These are phyloP conservation scores for Penicillium waksmanii DNA, from an alignment of 495 filamentous ascomycete genomes.

Conservation along the genomic window DNA sequence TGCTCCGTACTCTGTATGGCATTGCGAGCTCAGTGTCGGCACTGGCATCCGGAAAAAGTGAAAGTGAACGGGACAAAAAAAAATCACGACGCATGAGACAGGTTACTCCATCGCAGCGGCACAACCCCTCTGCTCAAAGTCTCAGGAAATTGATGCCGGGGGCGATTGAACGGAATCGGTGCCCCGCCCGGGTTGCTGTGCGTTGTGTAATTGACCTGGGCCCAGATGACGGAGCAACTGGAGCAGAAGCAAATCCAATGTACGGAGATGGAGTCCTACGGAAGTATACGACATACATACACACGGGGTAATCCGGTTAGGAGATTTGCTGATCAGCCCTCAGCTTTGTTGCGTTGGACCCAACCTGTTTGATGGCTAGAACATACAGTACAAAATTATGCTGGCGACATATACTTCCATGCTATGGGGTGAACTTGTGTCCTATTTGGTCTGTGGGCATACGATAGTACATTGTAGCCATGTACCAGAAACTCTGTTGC, in stretches of 20 bases:
- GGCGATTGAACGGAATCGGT: conserved; percentile 14
- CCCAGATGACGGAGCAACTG: conserved; percentile 14
- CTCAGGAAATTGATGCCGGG: conserved; percentile 21
- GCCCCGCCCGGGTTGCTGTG: conserved; percentile 20
- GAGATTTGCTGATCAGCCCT: background rate
- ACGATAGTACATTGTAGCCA: background rate
- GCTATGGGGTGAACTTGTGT: background rate
- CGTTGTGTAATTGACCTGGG: conserved; percentile 24
- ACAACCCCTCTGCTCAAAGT: conserved; percentile 1
- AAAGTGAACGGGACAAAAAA: background rate
- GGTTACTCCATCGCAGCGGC: background rate
- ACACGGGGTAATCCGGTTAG: conserved; percentile 12
- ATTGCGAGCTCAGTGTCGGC: conserved; percentile 3
- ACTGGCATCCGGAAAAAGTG: conserved; percentile 9
- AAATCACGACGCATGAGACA: conserved; percentile 7
- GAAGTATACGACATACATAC: conserved; percentile 1
- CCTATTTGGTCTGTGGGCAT: conserved; percentile 1
- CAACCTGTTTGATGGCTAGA: background rate
- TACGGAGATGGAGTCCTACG: background rate
- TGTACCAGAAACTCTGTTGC: conserved; percentile 5
- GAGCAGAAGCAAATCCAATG: conserved; percentile 10
- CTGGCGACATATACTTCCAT: background rate
- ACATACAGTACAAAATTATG: conserved; percentile 1
- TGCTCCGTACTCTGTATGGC: background rate
- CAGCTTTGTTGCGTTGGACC: conserved; percentile 1